A percentile compares a stretch with the other conserved stretches of the same genome.
phyloP scores from a whole-genome alignment of 2,329 filamentous ascomycete species.

The Aspergillus sp. region DNA sequence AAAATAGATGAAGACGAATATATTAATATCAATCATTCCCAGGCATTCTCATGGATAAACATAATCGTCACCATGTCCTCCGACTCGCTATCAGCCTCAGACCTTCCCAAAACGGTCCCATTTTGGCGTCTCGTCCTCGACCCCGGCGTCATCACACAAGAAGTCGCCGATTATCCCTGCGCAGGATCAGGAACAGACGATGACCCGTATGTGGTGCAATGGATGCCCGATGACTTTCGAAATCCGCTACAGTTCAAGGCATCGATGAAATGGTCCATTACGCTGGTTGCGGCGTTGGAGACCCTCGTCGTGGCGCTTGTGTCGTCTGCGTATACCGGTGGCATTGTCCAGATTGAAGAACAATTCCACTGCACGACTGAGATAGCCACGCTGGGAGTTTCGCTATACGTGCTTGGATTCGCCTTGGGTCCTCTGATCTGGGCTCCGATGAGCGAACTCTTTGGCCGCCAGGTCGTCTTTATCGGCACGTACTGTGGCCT shows the following conservation, averaged over 20 bases:
- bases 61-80: too few species aligned
- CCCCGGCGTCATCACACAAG: slow-evolving; percentile 16
- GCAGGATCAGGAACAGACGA: slow-evolving; percentile 27
- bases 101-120: slow-evolving; percentile 4
- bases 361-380: slow-evolving; percentile 37
- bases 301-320: slow-evolving; percentile 41
- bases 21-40: too few species aligned
- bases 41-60: too few species aligned
- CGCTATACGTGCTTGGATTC: slow-evolving; percentile 24
- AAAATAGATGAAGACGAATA: too few species aligned
- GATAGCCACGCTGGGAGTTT: slow-evolving; percentile 33
- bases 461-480: slow-evolving; percentile 34
- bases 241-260: slow-evolving; percentile 39
- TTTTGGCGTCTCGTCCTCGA: slow-evolving; percentile 20
- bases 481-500: slow-evolving; percentile 1
- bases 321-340: slow-evolving; percentile 37
- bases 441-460: slow-evolving; percentile 37
- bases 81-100: too few species aligned
- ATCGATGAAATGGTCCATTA: slow-evolving; percentile 38
- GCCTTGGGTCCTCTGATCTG: slow-evolving; percentile 24
- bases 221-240: slow-evolving; percentile 31
- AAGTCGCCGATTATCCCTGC: slow-evolving; percentile 16
- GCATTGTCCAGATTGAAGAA: slow-evolving; percentile 32
- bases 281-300: slow-evolving; percentile 36
- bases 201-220: slow-evolving; percentile 33